These are phyloP conservation scores for Lindgomyces ingoldianus DNA, from an alignment of 495 filamentous ascomycete genomes.

Conservation along the genomic window DNA sequence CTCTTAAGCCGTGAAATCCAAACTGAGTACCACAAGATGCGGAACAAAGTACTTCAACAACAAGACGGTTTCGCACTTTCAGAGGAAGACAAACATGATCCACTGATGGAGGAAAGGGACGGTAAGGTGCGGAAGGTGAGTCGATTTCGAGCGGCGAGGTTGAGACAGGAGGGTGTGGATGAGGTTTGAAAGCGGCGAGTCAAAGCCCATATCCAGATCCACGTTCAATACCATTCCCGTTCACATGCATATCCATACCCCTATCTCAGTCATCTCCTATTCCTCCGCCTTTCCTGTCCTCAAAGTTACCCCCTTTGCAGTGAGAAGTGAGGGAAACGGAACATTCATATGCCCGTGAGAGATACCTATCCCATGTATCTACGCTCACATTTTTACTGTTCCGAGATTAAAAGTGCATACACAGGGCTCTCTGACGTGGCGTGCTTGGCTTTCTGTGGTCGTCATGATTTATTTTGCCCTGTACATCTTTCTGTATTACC, in stretches of 20 bases:
- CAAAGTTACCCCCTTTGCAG: too few species aligned
- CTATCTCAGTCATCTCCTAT: too few species aligned
- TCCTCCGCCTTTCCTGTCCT: too few species aligned
- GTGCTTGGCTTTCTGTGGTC: conserved; percentile 26
- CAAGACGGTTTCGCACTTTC: conserved; percentile 71
- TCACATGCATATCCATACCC: too few species aligned
- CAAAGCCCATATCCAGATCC: background rate
- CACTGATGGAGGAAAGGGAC: conserved; percentile 66
- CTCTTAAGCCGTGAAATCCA: conserved; percentile 75
- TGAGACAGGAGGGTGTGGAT: conserved; percentile 47
- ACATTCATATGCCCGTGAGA: conserved; percentile 37
- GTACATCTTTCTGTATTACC: too few species aligned
- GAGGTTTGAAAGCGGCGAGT: background rate
- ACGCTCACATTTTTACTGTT: conserved; percentile 35
- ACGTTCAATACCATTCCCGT: background rate
- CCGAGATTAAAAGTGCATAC: conserved; percentile 27
- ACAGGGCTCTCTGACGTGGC: conserved; percentile 36
- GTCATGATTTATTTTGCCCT: conserved; percentile 30
- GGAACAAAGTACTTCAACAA: conserved; percentile 75
- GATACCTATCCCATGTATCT: conserved; percentile 35
- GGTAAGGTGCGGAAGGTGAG: conserved; percentile 71
- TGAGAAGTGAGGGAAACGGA: too few species aligned
- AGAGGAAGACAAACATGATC: conserved; percentile 61
- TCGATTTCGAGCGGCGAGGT: conserved; percentile 82
- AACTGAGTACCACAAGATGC: conserved; percentile 74